Conservation (phyloP, 164 flowering plant species). For the grape (Vitis vinifera) region ASM3070453v1 NC_081806.1:7146501-7147000, state of each 20-base stretch:
- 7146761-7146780: constrained; percentile 77
- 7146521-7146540: constrained; percentile 78
- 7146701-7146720: background rate
- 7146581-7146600: background rate
- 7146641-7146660: too few relatives aligned
- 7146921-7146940: constrained; percentile 77
- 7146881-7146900: constrained; percentile 45
- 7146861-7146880: constrained; percentile 60
- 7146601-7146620: background rate
- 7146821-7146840: constrained; percentile 73
- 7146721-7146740: background rate
- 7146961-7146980: constrained; percentile 94
- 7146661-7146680: too few relatives aligned
- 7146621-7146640: background rate
- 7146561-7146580: constrained; percentile 26
- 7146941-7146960: constrained; percentile 62
- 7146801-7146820: constrained; percentile 57
- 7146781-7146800: constrained; percentile 56
- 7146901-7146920: constrained; percentile 69
- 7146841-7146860: constrained; percentile 76
- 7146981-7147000: constrained; percentile 98
- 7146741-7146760: background rate
- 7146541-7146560: constrained; percentile 84
- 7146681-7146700: too few relatives aligned
- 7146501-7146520: constrained; percentile 60